These are phyloP conservation scores for Zygosaccharomyces siamensis DNA, from an alignment of 805 yeast species.

Conservation along the genomic window DNA sequence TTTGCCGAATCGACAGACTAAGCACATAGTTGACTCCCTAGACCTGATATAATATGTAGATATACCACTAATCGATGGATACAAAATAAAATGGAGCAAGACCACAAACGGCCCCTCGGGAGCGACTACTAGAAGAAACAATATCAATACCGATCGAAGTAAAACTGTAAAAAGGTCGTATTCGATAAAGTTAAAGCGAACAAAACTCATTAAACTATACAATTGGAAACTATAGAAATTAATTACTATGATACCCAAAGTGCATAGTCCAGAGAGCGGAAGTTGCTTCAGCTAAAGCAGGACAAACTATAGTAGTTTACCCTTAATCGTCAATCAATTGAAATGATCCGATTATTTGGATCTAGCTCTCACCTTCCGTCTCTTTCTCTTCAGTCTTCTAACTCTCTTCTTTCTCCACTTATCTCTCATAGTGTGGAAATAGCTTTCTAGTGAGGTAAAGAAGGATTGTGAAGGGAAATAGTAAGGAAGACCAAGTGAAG, in stretches of 20 bases:
- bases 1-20: constrained; percentile 95
- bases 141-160: too few relatives aligned
- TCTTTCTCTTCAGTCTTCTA: constrained; percentile 99
- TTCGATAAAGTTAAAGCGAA: not conserved
- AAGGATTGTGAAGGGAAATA: not conserved
- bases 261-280: not conserved
- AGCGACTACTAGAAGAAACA: too few relatives aligned
- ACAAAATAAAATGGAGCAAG: too few relatives aligned
- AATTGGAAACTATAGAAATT: constrained; percentile 4
- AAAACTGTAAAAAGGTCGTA: too few relatives aligned
- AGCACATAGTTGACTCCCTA: constrained; percentile 4
- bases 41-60: constrained; percentile 1
- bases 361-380: constrained; percentile 99
- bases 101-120: too few relatives aligned
- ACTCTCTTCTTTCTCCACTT: constrained; percentile 99
- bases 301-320: not conserved
- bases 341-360: constrained; percentile 73
- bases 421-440: constrained; percentile 65
- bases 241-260: not conserved
- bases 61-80: not conserved
- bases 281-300: constrained; percentile 1
- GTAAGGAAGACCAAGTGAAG: not conserved
- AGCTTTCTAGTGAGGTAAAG: constrained; percentile 13
- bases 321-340: not conserved
- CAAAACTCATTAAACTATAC: constrained; percentile 7